Evolutionary conservation across 306 rosid genomes (phyloP).

Genomic region (Cotoneaster glaucophyllus): DNA sequence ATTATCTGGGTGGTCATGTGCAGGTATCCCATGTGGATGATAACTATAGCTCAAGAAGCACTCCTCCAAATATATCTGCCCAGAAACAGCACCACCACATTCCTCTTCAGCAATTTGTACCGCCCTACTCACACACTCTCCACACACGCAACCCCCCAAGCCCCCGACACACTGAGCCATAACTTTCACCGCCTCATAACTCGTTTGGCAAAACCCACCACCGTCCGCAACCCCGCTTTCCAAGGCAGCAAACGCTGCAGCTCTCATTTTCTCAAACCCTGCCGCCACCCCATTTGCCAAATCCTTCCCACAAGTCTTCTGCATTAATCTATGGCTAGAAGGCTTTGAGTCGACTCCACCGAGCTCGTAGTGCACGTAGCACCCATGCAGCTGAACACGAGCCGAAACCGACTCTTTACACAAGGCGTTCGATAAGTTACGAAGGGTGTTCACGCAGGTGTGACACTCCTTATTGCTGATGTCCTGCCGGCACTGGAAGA

Average conservation of each 20-base stretch:
- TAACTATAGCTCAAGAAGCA: slow-evolving; percentile 48
- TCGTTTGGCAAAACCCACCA: slow-evolving; percentile 29
- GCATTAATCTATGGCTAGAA: slow-evolving; percentile 9
- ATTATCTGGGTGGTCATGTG: not conserved
- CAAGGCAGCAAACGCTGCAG: slow-evolving; percentile 38
- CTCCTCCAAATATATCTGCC: slow-evolving; percentile 43
- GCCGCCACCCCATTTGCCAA: not conserved
- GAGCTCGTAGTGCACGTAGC: slow-evolving; percentile 44
- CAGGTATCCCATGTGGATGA: slow-evolving; percentile 7
- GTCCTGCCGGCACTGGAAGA: slow-evolving; percentile 64
- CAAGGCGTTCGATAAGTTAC: slow-evolving; percentile 31
- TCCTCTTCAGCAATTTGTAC: slow-evolving; percentile 35
- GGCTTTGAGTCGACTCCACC: not conserved
- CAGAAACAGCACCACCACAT: slow-evolving; percentile 42
- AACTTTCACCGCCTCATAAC: slow-evolving; percentile 30
- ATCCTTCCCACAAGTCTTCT: slow-evolving; percentile 40
- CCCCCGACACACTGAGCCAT: slow-evolving; percentile 65
- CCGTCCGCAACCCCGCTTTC: slow-evolving; percentile 29
- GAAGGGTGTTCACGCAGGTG: slow-evolving; percentile 39
- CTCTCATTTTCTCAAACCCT: slow-evolving; percentile 29
- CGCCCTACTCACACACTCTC: slow-evolving; percentile 49
- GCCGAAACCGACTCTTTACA: slow-evolving; percentile 38
- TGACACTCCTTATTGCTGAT: slow-evolving; percentile 39
- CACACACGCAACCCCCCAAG: slow-evolving; percentile 47
- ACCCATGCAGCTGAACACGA: slow-evolving; percentile 57